phyloP scores from a whole-genome alignment of 1,284 basidiomycete species.

The Ceratobasidium sp. region DNA sequence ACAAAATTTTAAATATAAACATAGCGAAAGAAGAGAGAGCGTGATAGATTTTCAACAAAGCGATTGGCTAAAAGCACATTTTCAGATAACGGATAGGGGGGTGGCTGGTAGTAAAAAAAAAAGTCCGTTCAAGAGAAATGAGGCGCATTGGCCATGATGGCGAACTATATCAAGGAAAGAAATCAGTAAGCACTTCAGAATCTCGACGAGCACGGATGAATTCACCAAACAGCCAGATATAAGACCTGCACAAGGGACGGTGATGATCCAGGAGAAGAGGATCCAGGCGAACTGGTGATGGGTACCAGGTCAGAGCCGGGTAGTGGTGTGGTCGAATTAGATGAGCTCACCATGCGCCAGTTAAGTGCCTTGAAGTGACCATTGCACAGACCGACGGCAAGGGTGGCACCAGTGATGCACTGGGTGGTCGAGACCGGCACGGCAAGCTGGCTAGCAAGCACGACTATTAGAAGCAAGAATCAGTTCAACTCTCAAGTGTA shows the following conservation, averaged over 20 bases:
- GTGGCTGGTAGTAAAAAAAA: no score
- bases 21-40: no score
- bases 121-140: conserved; percentile 50
- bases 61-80: no score
- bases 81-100: no score
- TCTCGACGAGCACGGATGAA: background rate
- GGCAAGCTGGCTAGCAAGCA: conserved; percentile 61
- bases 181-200: background rate
- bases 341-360: conserved; percentile 53
- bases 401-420: conserved; percentile 62
- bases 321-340: conserved; percentile 16
- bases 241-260: conserved; percentile 59
- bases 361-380: conserved; percentile 58
- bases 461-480: conserved; percentile 51
- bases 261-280: conserved; percentile 55
- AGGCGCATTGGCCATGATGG: conserved; percentile 60
- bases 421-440: conserved; percentile 60
- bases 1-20: no score
- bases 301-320: conserved; percentile 52
- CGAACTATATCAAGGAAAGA: conserved; percentile 48
- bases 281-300: conserved; percentile 35
- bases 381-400: conserved; percentile 61
- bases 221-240: conserved; percentile 56
- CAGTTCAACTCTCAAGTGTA: background rate
- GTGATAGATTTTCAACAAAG: no score